These are phyloP conservation scores for Suillus alpinus DNA, from an alignment of 768 basidiomycete species.

Conservation along the genomic window DNA sequence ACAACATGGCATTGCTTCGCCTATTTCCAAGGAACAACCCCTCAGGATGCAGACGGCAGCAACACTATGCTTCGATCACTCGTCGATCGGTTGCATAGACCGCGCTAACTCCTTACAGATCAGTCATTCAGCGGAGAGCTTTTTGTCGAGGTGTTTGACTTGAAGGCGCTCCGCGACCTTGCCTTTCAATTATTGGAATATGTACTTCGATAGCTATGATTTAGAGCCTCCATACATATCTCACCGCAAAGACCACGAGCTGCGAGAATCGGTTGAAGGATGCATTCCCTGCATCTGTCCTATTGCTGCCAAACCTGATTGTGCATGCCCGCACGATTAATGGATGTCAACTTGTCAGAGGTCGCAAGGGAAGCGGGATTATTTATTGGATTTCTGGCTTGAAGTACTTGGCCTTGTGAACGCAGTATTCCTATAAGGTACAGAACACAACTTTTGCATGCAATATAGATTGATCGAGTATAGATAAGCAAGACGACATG, in stretches of 20 bases:
- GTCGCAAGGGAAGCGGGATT: not conserved
- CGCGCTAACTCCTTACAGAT: too few relatives aligned
- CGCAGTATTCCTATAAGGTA: not conserved
- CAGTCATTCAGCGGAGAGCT: too few relatives aligned
- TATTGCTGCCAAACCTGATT: not conserved
- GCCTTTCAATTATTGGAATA: too few relatives aligned
- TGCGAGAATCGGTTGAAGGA: not conserved
- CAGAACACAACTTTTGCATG: not conserved
- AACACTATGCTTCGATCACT: too few relatives aligned
- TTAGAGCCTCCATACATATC: not conserved
- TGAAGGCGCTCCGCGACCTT: too few relatives aligned
- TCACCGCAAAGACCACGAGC: not conserved
- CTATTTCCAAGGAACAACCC: not conserved
- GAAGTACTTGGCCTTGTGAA: not conserved
- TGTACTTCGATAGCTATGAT: not conserved
- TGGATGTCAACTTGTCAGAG: not conserved
- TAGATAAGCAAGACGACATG: not conserved
- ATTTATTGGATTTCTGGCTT: not conserved
- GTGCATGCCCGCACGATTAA: not conserved
- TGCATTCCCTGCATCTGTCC: not conserved
- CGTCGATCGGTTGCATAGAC: too few relatives aligned
- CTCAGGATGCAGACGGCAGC: too few relatives aligned
- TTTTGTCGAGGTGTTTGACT: too few relatives aligned
- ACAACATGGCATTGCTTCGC: not conserved
- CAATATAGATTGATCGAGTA: not conserved